phyloP scores from a whole-genome alignment of 345 rosid species.

The Anastatica hierochuntica region DNA sequence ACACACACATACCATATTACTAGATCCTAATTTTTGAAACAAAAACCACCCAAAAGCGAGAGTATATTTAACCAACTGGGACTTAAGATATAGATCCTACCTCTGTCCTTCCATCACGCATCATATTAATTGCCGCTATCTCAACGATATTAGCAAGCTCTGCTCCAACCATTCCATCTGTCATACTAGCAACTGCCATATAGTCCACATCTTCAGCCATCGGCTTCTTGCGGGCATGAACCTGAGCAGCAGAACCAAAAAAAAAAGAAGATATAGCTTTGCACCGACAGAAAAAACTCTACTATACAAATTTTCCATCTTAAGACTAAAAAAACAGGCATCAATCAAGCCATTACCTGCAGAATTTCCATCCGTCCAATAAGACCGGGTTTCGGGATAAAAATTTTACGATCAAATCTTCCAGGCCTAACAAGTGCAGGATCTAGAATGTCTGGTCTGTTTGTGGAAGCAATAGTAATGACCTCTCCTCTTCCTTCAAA shows the following conservation, averaged over 20 bases:
- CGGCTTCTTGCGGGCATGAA: constrained; percentile 93
- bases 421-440: constrained; percentile 95
- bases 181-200: constrained; percentile 82
- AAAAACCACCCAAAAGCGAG: neutral
- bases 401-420: constrained; percentile 75
- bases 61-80: neutral
- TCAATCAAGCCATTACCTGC: constrained; percentile 33
- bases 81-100: constrained; percentile 27
- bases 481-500: constrained; percentile 98
- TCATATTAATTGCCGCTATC: constrained; percentile 88
- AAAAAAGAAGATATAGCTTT: neutral
- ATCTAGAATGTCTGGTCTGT: constrained; percentile 92
- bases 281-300: neutral
- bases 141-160: constrained; percentile 92
- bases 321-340: neutral
- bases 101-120: constrained; percentile 89
- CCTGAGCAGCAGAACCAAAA: constrained; percentile 29
- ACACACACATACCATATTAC: constrained; percentile 1
- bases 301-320: neutral
- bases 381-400: constrained; percentile 78
- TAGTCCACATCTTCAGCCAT: constrained; percentile 95
- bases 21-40: neutral
- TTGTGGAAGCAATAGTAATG: constrained; percentile 91
- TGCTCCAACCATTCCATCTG: constrained; percentile 98
- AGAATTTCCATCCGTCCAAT: constrained; percentile 87